Conservation (phyloP, 1,284 basidiomycete genomes). For the Fomes fomentarius region DNA sequence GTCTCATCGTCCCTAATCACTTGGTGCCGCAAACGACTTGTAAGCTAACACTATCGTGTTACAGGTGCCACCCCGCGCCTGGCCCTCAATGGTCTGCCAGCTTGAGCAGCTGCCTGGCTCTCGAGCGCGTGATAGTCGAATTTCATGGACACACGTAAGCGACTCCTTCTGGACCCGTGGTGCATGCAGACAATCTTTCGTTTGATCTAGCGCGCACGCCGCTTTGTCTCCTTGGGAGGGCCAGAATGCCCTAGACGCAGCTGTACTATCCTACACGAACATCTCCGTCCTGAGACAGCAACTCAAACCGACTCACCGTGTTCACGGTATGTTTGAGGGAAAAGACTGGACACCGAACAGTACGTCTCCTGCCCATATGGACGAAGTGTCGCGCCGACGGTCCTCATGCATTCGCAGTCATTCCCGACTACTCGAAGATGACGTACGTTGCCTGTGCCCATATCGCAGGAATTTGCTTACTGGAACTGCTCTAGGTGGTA, state of each 20-base stretch:
- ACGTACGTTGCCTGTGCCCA: conserved; percentile 29
- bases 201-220: conserved; percentile 65
- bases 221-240: conserved; percentile 84
- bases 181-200: neutral
- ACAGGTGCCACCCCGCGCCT: conserved; percentile 70
- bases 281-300: conserved; percentile 77
- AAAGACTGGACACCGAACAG: conserved; percentile 69
- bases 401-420: conserved; percentile 51
- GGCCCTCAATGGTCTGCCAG: conserved; percentile 54
- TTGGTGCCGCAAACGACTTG: too few relatives aligned
- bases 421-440: conserved; percentile 79
- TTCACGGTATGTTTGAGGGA: conserved; percentile 71
- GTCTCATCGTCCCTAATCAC: conserved; percentile 23
- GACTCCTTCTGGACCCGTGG: too few relatives aligned
- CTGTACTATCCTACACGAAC: conserved; percentile 77
- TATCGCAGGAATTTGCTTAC: neutral
- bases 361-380: conserved; percentile 30
- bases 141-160: conserved; percentile 65
- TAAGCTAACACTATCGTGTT: too few relatives aligned
- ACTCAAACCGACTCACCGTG: conserved; percentile 56
- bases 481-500: conserved; percentile 43
- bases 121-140: conserved; percentile 62
- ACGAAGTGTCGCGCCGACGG: too few relatives aligned
- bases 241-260: conserved; percentile 85
- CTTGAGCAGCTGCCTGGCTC: conserved; percentile 56